Conservation (phyloP, 768 basidiomycete genomes). For the Chalciporus piperatus region DNA sequence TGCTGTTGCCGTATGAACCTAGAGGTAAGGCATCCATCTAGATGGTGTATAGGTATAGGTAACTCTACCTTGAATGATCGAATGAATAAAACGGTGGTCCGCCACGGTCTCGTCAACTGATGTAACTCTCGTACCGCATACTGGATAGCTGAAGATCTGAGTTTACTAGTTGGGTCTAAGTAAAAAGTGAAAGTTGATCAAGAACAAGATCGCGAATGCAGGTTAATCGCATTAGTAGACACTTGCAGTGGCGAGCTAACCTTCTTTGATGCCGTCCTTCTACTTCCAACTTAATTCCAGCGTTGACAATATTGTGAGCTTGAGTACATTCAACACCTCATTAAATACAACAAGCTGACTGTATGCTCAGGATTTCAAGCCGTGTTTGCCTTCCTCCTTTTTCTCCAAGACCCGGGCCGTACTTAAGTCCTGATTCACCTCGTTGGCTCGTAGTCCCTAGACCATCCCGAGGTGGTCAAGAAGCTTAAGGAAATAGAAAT, state of each 20-base stretch:
- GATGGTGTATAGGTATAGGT: conserved; percentile 1
- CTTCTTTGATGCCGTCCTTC: neutral
- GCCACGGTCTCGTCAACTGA: too few species aligned
- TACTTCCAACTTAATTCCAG: too few species aligned
- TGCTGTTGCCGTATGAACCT: conserved; percentile 72
- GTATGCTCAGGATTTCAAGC: conserved; percentile 37
- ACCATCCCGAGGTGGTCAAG: conserved; percentile 34
- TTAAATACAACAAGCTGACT: conserved; percentile 1
- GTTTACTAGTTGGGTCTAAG: too few species aligned
- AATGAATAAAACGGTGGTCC: neutral
- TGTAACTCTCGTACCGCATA: too few species aligned
- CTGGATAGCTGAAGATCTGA: too few species aligned
- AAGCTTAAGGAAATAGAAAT: conserved; percentile 37
- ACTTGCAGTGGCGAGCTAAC: neutral
- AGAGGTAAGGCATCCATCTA: conserved; percentile 71
- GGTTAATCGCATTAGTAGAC: too few species aligned
- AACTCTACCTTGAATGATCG: neutral
- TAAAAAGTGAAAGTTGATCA: too few species aligned
- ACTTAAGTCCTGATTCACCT: neutral
- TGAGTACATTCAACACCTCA: neutral
- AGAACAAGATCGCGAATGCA: too few species aligned
- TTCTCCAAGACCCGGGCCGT: neutral
- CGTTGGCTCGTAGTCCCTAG: conserved; percentile 7
- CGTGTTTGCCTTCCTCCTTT: conserved; percentile 36
- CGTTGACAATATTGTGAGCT: too few species aligned